Percentiles rank a stretch among this genome's conserved stretches.
phyloP scores from a whole-genome alignment of 2,329 filamentous ascomycete genomes.

The Penicillium sp. region DNA sequence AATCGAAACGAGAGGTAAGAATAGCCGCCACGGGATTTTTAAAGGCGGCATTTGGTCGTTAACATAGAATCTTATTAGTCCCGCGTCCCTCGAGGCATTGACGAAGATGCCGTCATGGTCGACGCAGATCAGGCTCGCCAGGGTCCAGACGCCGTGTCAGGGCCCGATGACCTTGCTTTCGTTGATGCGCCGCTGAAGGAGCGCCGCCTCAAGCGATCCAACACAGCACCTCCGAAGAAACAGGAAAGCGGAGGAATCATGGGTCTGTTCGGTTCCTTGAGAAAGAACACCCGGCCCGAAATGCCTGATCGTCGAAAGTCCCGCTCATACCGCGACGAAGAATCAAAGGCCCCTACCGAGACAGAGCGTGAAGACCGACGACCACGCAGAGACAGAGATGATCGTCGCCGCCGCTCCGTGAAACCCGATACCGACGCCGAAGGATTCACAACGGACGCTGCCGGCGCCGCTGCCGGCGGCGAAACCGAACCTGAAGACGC shows the following conservation, averaged over 20 bases:
- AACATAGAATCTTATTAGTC: constrained; percentile 27
- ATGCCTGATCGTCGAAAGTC: constrained; percentile 42
- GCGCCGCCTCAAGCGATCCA: constrained; percentile 63
- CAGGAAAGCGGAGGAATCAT: constrained; percentile 59
- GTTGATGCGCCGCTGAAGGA: constrained; percentile 55
- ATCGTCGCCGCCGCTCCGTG: constrained; percentile 43
- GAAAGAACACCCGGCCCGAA: constrained; percentile 38
- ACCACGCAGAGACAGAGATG: constrained; percentile 41
- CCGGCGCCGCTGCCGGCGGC: constrained; percentile 35
- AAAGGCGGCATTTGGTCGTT: background rate
- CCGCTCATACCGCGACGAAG: constrained; percentile 43
- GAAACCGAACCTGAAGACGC: constrained; percentile 55
- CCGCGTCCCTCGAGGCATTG: constrained; percentile 36
- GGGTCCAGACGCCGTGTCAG: constrained; percentile 49
- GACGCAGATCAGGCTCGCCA: constrained; percentile 54
- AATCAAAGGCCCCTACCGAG: constrained; percentile 37
- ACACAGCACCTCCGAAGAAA: constrained; percentile 65
- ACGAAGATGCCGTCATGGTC: constrained; percentile 61
- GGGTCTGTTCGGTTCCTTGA: constrained; percentile 63
- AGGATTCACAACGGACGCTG: constrained; percentile 49
- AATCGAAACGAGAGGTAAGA: constrained; percentile 45
- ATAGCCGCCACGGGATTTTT: background rate
- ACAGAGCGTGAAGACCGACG: constrained; percentile 43
- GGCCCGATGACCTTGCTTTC: constrained; percentile 57
- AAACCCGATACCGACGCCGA: constrained; percentile 56